Percentiles rank a stretch among this genome's conserved stretches.
Evolutionary conservation across 345 rosid genomes (phyloP).

Genomic region (Rhizophora mangle): DNA sequence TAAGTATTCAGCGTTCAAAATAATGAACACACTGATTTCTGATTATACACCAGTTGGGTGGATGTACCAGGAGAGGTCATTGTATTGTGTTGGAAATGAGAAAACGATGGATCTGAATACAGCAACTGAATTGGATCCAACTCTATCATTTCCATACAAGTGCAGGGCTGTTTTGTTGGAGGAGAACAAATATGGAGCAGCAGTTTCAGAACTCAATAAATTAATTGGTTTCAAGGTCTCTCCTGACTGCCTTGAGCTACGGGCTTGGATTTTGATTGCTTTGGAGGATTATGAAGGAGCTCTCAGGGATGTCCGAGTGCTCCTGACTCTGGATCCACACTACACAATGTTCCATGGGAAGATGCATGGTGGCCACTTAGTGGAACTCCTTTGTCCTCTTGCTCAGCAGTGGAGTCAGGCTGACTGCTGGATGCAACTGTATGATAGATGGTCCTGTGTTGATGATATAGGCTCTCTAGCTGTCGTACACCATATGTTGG

Average conservation of each 20-base stretch:
- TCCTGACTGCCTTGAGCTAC: conserved; percentile 1
- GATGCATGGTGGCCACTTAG: background rate
- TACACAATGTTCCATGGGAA: background rate
- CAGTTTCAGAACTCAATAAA: conserved; percentile 4
- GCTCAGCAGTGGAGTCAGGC: conserved; percentile 5
- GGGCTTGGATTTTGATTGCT: background rate
- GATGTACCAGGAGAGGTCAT: background rate
- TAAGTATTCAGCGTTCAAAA: background rate
- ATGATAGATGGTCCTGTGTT: conserved; percentile 9
- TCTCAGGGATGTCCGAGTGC: background rate
- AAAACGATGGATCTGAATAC: background rate
- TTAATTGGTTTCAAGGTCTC: conserved; percentile 4
- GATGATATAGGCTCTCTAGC: conserved; percentile 9
- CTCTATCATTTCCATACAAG: background rate
- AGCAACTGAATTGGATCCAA: background rate
- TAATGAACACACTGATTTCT: background rate
- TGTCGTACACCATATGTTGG: conserved; percentile 6
- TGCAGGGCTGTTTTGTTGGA: background rate
- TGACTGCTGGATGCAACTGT: conserved; percentile 4
- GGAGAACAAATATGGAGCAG: background rate
- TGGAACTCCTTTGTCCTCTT: background rate
- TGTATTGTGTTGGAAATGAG: conserved; percentile 2
- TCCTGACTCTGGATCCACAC: background rate
- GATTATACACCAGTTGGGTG: background rate
- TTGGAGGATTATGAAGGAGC: background rate